Conservation (phyloP, 2,329 filamentous ascomycete species). For the Penicillium sp. region DNA sequence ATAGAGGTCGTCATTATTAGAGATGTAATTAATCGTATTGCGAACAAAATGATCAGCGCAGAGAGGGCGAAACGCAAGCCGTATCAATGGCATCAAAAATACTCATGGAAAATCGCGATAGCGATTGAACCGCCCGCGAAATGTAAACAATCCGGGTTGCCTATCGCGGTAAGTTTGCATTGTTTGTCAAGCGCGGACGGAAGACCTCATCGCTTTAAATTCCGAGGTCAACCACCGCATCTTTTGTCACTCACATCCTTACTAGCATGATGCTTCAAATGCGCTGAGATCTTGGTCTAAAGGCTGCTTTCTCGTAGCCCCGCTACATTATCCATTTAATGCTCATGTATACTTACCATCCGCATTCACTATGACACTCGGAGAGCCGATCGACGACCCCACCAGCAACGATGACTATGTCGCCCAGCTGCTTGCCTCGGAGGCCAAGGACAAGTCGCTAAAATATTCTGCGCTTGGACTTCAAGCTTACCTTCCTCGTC, state of each 20-base stretch:
- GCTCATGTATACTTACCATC: background rate
- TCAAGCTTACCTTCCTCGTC: constrained; percentile 59
- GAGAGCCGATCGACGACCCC: constrained; percentile 44
- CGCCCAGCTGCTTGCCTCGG: constrained; percentile 71
- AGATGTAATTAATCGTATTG: background rate
- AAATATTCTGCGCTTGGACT: constrained; percentile 73
- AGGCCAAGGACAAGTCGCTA: constrained; percentile 69
- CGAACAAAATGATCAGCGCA: no score
- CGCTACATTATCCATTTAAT: background rate
- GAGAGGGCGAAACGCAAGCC: background rate
- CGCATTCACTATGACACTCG: constrained; percentile 22
- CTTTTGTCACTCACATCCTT: background rate
- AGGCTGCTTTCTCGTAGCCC: constrained; percentile 2
- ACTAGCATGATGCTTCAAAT: background rate
- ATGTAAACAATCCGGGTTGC: constrained; percentile 8
- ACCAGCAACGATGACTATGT: constrained; percentile 55
- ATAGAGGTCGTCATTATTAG: constrained; percentile 18
- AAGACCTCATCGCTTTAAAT: background rate
- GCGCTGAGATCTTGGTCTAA: background rate
- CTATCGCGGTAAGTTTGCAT: constrained; percentile 15
- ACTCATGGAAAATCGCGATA: background rate
- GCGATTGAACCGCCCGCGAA: background rate
- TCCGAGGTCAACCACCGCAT: background rate
- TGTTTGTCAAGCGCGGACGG: constrained; percentile 10
- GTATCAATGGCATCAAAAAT: background rate